phyloP scores from a whole-genome alignment of 345 rosid species.

The Dipteronia sinensis region DNA sequence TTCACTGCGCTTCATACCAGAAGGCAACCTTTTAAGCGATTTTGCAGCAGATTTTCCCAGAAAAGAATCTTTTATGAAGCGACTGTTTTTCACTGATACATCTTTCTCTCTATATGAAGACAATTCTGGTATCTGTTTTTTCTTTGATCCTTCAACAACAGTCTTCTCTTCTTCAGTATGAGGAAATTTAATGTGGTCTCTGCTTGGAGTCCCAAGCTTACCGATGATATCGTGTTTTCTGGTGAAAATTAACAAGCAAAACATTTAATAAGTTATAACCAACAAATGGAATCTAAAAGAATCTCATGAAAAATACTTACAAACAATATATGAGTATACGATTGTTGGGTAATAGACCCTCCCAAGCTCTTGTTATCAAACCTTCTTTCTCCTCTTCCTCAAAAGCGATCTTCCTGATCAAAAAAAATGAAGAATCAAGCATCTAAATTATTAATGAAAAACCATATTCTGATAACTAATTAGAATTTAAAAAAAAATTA shows the following conservation, averaged over 20 bases:
- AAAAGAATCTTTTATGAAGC: conserved; percentile 30
- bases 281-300: conserved; percentile 15
- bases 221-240: conserved; percentile 80
- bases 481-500: not conserved
- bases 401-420: conserved; percentile 61
- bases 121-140: conserved; percentile 35
- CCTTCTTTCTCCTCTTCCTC: conserved; percentile 52
- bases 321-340: conserved; percentile 85
- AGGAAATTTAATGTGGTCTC: conserved; percentile 81
- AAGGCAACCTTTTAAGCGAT: conserved; percentile 29
- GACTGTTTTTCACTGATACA: conserved; percentile 35
- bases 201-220: conserved; percentile 66
- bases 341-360: conserved; percentile 53
- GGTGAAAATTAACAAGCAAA: conserved; percentile 23
- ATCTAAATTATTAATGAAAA: conserved; percentile 10
- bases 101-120: conserved; percentile 34
- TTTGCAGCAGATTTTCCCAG: conserved; percentile 30
- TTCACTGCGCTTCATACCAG: conserved; percentile 35
- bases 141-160: conserved; percentile 27
- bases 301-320: conserved; percentile 47
- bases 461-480: conserved; percentile 4
- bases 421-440: conserved; percentile 14
- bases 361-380: conserved; percentile 75
- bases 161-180: conserved; percentile 36
- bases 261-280: conserved; percentile 19